Base-by-base conservation (phyloP, 345 rosid species). In the Melastoma malabathricum region DNA sequence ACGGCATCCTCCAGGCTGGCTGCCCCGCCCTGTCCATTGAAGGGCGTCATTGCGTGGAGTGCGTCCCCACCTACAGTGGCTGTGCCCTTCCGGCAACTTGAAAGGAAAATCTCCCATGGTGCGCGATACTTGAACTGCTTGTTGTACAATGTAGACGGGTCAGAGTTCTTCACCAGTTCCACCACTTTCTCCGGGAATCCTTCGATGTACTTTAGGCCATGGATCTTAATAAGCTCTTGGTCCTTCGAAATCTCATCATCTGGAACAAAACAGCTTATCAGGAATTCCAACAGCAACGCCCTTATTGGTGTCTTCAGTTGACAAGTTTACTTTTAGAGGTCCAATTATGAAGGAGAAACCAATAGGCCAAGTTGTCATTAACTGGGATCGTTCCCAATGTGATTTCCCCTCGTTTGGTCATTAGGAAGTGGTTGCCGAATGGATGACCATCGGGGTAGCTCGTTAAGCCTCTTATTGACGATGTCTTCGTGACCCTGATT, bases 31-130 rank as follows among this genome's bases (percentile, higher is more conserved):
- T 72, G 83, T 25, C 69, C 76, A 1, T 67, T 46, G 61, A 72
- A 74, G 4, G 73, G 89, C 29, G 64, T 70, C 89, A 79, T 74
- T 12, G 60, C 65, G 15, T 79, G 89, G 83, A 79, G 60, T 0
- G 78, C 69, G 15, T 77, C 80, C 1, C 90, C 86, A 2, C 66
- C 81, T 1, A 79, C 81, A 15, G 76, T 77, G 47, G 67, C 75
- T 0, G 72, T 68, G 54, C 83, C 83, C 48, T 54, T 63, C 43
- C 69, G 54, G 23, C 68, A 74, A 9, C 48, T 68, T 1, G 31
- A 27, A 3, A 27, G 31, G 6, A 27, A 27, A 27, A 27, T 27
- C 13, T 73, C 78, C 62, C 64, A 69, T 0, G 73, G 86, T 0
- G 66, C 51, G 0, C 74, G 72, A 56, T 75, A 79, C 43, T 79